Conservation (phyloP, 1,284 basidiomycete genomes). For the Rhodotorula sp. region DNA sequence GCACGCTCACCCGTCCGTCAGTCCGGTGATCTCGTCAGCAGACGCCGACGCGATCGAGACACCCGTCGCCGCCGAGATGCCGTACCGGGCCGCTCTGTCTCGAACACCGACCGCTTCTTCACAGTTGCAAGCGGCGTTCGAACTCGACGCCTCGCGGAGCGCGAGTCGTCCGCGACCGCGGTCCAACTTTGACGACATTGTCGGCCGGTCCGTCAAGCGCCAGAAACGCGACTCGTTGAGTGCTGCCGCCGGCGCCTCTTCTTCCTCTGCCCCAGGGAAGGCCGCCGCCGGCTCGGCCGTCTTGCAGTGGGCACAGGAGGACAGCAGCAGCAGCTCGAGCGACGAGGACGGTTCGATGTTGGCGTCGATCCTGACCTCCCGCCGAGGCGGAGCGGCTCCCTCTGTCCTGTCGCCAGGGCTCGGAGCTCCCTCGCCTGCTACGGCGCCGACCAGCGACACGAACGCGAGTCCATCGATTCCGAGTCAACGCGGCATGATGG, state of each 20-base stretch:
- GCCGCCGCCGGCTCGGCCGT: slow-evolving; percentile 12
- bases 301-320: slow-evolving; percentile 33
- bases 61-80: neutral
- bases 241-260: neutral
- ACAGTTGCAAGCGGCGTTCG: slow-evolving; percentile 16
- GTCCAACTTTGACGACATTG: slow-evolving; percentile 24
- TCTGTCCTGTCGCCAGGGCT: neutral
- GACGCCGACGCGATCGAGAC: neutral
- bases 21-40: neutral
- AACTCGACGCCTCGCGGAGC: neutral
- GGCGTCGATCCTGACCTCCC: slow-evolving; percentile 7
- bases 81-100: neutral
- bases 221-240: neutral
- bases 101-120: slow-evolving; percentile 12
- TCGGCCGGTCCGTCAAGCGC: slow-evolving; percentile 22
- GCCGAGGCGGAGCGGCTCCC: neutral
- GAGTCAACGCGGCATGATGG: slow-evolving; percentile 34
- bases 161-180: neutral
- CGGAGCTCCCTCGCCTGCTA: neutral
- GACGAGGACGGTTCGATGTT: slow-evolving; percentile 16
- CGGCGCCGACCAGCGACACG: slow-evolving; percentile 7
- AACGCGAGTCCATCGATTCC: slow-evolving; percentile 10
- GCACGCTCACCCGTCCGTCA: neutral
- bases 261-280: neutral
- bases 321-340: slow-evolving; percentile 22